Percentiles rank a stretch among this genome's conserved stretches.
Conservation (phyloP, 2,329 filamentous ascomycete species). For the Apiospora marii region DNA sequence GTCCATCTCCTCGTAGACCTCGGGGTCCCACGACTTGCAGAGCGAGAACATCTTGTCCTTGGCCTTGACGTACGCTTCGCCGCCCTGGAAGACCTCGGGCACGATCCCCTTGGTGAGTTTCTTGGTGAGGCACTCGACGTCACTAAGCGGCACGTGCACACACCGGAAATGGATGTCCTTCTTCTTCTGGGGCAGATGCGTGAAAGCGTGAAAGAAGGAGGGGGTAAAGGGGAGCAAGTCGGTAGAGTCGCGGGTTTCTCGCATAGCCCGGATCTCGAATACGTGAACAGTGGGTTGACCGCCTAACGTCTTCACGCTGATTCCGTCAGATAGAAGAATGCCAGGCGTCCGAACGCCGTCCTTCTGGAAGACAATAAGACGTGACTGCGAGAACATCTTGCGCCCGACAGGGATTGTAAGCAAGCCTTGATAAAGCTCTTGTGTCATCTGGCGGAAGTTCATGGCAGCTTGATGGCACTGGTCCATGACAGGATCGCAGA, state of each 20-base stretch:
- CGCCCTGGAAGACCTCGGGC: slow-evolving; percentile 64
- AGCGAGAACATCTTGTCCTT: slow-evolving; percentile 74
- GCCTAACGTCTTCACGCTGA: slow-evolving; percentile 63
- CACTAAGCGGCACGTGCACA: slow-evolving; percentile 73
- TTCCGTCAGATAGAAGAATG: slow-evolving; percentile 79
- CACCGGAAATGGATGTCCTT: slow-evolving; percentile 74
- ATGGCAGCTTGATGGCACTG: slow-evolving; percentile 83
- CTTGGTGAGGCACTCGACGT: slow-evolving; percentile 85
- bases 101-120: slow-evolving; percentile 67
- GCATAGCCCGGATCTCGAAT: slow-evolving; percentile 75
- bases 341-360: slow-evolving; percentile 85
- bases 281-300: slow-evolving; percentile 76
- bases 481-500: slow-evolving; percentile 83
- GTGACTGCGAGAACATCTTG: slow-evolving; percentile 77
- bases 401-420: slow-evolving; percentile 83
- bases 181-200: slow-evolving; percentile 70
- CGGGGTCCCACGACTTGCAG: slow-evolving; percentile 76
- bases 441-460: slow-evolving; percentile 80
- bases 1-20: slow-evolving; percentile 85
- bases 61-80: slow-evolving; percentile 59
- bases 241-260: slow-evolving; percentile 76
- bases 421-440: slow-evolving; percentile 79
- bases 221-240: slow-evolving; percentile 87
- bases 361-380: slow-evolving; percentile 84
- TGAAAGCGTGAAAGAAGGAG: slow-evolving; percentile 72